Evolutionary conservation across 106 monocot species (phyloP).

Genomic region (Dendrobium nobile): DNA sequence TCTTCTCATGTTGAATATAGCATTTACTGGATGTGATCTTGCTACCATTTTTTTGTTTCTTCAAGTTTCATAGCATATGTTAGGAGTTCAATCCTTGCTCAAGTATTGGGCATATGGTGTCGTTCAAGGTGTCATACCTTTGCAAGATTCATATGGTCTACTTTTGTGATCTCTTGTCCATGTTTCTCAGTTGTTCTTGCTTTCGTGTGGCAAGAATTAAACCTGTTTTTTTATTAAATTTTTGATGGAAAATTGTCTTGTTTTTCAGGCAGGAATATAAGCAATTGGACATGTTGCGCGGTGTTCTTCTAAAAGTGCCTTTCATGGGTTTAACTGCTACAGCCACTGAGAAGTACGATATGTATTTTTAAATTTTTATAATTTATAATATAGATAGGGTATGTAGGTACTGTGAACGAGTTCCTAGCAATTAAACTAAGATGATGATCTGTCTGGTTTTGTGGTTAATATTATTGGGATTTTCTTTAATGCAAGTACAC

Average conservation of each 20-base stretch:
- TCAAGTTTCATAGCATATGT: neutral
- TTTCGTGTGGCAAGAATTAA: neutral
- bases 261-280: slow-evolving; percentile 88
- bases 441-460: neutral
- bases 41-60: neutral
- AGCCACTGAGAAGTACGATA: slow-evolving; percentile 73
- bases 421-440: neutral
- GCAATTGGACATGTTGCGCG: slow-evolving; percentile 55
- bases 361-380: neutral
- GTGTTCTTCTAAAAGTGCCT: slow-evolving; percentile 54
- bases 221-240: neutral
- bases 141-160: neutral
- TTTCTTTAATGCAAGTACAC: neutral
- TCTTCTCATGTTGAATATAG: neutral
- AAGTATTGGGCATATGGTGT: neutral
- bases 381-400: neutral
- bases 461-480: neutral
- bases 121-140: neutral
- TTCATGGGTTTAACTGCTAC: slow-evolving; percentile 93
- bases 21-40: neutral
- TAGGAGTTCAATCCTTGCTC: neutral
- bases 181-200: neutral
- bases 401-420: neutral
- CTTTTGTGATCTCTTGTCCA: neutral
- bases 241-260: neutral